Base-by-base conservation (phyloP, 1,284 basidiomycete genomes). In the Trichosporon inkin region DNA sequence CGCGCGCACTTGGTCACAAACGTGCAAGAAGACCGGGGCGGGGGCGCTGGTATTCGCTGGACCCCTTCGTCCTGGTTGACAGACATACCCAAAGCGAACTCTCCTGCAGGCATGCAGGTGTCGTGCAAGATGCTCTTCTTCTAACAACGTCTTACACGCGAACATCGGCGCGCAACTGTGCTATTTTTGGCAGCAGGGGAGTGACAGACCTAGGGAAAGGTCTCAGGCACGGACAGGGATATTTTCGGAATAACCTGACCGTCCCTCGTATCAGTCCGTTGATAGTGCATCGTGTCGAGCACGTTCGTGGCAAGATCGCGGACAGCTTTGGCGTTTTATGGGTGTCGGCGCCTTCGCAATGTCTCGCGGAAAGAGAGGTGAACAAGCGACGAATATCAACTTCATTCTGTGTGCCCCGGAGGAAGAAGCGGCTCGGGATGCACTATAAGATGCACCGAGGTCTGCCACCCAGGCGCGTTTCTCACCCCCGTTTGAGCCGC, bases 241-340 rank as follows among this genome's bases (percentile, higher is more conserved):
- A 35, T 47, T 16, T 6, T 32, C 53, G 39, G 34, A 24, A n/a
- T 32, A 17, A 34, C 11, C 35, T 35, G 19, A 37, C 24, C 37
- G 35, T 22, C 8, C 16, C 44, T n/a, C 44, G 24, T 49, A 49
- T 49, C 44, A 49, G 44, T 49, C 24, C 22, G 7, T 6, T 10
- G 44, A 49, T 49, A 49, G 35, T 20, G 35, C n/a, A 2, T 35
- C 37, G 34, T 17, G 36, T 7, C 17, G 37, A 36, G 37, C 52
- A 53, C 52, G 52, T 53, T 53, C 52, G 52, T 53, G 52, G 52
- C 36, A 19, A 20, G 20, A 38, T 22, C 19, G 19, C 13, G 20
- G 20, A 8, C 28, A 8, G 28, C 28, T 32, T 8, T 8, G 28
- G 28, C 28, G 28, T 32, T 32, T 32, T 32, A 32, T 32, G 28